Evolutionary conservation across 2,329 filamentous ascomycete genomes (phyloP).

Genomic region (Cercospora berteroae): DNA sequence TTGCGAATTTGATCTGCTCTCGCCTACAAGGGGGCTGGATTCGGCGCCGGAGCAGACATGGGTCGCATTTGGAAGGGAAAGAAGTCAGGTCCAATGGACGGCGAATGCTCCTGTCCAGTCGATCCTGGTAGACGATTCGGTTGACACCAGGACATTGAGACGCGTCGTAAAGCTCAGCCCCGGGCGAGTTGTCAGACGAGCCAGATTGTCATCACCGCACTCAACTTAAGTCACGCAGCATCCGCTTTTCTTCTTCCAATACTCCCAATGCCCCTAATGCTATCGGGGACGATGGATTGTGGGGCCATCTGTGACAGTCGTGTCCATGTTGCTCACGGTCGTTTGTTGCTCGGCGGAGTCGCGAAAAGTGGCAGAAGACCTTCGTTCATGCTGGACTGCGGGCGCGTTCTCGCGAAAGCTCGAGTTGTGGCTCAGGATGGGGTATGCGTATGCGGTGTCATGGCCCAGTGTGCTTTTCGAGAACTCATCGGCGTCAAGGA

Average conservation of each 20-base stretch:
- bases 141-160: background rate
- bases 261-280: too few species aligned
- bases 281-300: background rate
- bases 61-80: background rate
- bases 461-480: background rate
- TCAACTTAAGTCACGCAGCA: background rate
- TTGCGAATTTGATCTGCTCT: background rate
- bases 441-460: background rate
- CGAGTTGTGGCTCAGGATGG: background rate
- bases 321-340: background rate
- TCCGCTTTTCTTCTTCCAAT: background rate
- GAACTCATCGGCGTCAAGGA: background rate
- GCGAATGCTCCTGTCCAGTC: background rate
- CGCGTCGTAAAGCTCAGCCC: background rate
- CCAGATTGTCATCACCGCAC: background rate
- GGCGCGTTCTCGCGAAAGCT: background rate
- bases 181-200: background rate
- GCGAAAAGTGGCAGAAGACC: background rate
- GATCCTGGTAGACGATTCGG: background rate
- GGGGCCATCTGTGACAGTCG: background rate
- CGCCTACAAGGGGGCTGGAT: background rate
- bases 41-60: background rate
- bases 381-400: background rate
- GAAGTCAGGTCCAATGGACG: background rate
- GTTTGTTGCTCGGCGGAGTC: background rate